Conservation (phyloP, 1,284 basidiomycete genomes). For the Inonotus obliquus region DNA sequence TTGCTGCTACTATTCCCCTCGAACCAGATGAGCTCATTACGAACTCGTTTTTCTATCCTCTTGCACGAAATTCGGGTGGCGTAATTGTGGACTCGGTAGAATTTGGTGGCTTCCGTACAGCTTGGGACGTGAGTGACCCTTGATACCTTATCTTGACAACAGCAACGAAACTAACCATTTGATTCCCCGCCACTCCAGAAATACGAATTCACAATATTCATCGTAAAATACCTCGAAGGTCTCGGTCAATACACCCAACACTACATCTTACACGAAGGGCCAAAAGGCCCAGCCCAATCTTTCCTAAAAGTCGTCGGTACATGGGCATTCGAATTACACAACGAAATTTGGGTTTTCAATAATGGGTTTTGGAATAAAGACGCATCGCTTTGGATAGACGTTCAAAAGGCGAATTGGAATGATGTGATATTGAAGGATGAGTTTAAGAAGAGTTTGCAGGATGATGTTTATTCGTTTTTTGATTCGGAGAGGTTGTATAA, state of each 20-base stretch:
- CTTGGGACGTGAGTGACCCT: slow-evolving; percentile 53
- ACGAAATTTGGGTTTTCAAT: slow-evolving; percentile 76
- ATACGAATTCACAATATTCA: slow-evolving; percentile 44
- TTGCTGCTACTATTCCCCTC: slow-evolving; percentile 39
- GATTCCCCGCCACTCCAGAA: slow-evolving; percentile 28
- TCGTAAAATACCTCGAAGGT: slow-evolving; percentile 32
- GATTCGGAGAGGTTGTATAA: slow-evolving; percentile 66
- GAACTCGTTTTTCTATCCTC: slow-evolving; percentile 43
- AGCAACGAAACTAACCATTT: background rate
- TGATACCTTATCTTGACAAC: background rate
- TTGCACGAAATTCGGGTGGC: slow-evolving; percentile 46
- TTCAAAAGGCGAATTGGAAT: slow-evolving; percentile 71
- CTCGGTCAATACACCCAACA: slow-evolving; percentile 26
- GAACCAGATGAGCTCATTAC: slow-evolving; percentile 46
- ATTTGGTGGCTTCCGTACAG: slow-evolving; percentile 49
- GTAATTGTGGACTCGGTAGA: slow-evolving; percentile 46
- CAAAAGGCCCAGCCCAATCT: slow-evolving; percentile 46
- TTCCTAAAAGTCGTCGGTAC: slow-evolving; percentile 51
- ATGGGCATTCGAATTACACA: slow-evolving; percentile 47
- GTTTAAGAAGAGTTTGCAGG: slow-evolving; percentile 62
- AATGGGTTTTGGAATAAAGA: slow-evolving; percentile 65
- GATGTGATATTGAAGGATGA: slow-evolving; percentile 71
- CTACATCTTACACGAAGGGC: slow-evolving; percentile 58
- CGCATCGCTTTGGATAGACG: slow-evolving; percentile 55
- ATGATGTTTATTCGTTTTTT: slow-evolving; percentile 78